Evolutionary conservation across 176 grass and related monocot species (phyloP).

Genomic region (Aegilops umbellulata): DNA sequence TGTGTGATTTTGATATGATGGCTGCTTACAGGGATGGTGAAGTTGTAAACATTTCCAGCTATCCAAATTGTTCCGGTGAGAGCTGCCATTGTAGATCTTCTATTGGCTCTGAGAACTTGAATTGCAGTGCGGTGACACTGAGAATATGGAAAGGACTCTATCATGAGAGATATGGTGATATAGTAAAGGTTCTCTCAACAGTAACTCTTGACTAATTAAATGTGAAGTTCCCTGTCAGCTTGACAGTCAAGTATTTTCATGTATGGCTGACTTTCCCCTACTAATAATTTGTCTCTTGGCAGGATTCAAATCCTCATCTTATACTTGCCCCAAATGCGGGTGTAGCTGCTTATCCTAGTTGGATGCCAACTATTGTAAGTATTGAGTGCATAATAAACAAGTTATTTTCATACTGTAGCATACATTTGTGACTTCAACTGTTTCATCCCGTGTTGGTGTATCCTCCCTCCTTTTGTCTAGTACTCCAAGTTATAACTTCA

Average conservation of each 20-base stretch:
- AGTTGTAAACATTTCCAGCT: slow-evolving; percentile 50
- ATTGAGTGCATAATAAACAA: slow-evolving; percentile 7
- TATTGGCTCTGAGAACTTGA: slow-evolving; percentile 24
- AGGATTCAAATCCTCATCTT: slow-evolving; percentile 80
- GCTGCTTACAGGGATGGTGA: slow-evolving; percentile 64
- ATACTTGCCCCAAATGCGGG: slow-evolving; percentile 95
- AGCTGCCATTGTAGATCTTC: slow-evolving; percentile 73
- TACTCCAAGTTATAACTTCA: neutral
- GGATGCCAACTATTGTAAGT: slow-evolving; percentile 91
- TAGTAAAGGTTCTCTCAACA: slow-evolving; percentile 64
- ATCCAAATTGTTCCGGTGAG: slow-evolving; percentile 55
- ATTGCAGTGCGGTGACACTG: slow-evolving; percentile 42
- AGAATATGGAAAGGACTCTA: slow-evolving; percentile 78
- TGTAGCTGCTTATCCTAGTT: slow-evolving; percentile 86
- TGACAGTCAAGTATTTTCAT: slow-evolving; percentile 23
- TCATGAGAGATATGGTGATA: slow-evolving; percentile 73
- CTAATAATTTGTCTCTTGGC: slow-evolving; percentile 28
- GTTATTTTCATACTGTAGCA: slow-evolving; percentile 6
- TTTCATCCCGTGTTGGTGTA: neutral
- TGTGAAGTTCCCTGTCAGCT: slow-evolving; percentile 4
- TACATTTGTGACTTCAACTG: slow-evolving; percentile 1
- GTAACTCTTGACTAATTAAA: slow-evolving; percentile 10
- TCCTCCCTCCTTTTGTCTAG: neutral
- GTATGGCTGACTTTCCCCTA: neutral
- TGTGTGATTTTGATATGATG: neutral